Evolutionary conservation across 2,329 filamentous ascomycete genomes (phyloP).

Genomic region (Aspergillus nomiae): DNA sequence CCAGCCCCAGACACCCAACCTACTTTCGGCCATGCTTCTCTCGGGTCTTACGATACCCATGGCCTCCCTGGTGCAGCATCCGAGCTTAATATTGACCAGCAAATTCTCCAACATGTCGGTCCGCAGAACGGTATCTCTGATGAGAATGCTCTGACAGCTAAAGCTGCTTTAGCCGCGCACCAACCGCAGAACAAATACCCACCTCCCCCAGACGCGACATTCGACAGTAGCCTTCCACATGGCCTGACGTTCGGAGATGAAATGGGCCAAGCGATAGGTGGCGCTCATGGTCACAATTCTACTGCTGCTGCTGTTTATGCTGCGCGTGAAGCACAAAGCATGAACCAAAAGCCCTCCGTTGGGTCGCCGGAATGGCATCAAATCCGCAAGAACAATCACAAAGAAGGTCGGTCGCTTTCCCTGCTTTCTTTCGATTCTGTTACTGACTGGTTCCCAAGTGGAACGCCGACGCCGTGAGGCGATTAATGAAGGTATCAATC

Average conservation of each 20-base stretch:
- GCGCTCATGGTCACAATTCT: constrained; percentile 48
- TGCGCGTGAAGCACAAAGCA: constrained; percentile 53
- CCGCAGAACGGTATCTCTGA: constrained; percentile 57
- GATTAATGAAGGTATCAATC: constrained; percentile 98
- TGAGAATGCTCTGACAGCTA: constrained; percentile 49
- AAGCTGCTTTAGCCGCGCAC: constrained; percentile 49
- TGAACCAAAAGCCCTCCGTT: constrained; percentile 77
- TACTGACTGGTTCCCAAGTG: constrained; percentile 57
- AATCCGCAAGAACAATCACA: constrained; percentile 95
- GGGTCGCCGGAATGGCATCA: constrained; percentile 98
- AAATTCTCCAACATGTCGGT: constrained; percentile 51
- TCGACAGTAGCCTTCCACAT: constrained; percentile 41
- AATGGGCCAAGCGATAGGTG: constrained; percentile 41
- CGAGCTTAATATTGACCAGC: constrained; percentile 48
- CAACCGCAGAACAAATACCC: constrained; percentile 48
- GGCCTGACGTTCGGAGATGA: constrained; percentile 43
- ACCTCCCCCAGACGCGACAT: constrained; percentile 42
- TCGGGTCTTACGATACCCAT: constrained; percentile 40
- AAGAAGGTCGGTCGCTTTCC: constrained; percentile 71
- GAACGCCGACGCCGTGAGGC: constrained; percentile 95
- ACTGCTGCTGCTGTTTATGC: constrained; percentile 62
- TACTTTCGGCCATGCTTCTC: constrained; percentile 37
- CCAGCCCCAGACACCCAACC: constrained; percentile 33
- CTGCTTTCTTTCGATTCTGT: constrained; percentile 13
- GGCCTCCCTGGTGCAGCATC: constrained; percentile 38